Base-by-base conservation (phyloP, 1,284 basidiomycete species). In the Ganoderma multipileum region DNA sequence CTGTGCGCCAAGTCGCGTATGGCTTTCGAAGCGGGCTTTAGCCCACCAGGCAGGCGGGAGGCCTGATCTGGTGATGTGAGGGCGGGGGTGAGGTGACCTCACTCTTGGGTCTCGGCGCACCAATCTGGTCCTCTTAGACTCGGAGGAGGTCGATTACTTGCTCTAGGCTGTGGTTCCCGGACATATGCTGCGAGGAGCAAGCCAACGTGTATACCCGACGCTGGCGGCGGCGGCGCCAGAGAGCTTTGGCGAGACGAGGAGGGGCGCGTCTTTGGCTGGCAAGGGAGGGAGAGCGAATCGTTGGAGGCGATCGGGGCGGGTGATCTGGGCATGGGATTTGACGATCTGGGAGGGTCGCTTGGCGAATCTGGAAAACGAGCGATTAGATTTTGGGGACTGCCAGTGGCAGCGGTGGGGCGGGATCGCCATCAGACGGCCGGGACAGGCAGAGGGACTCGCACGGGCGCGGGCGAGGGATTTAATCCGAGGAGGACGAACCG, bases 141-240 rank as follows among this genome's bases (percentile, higher is more conserved):
- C 28, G 14, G 14, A 30, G 52, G 52, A 55, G 52, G 28, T 18
- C 16, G 16, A 30, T 18, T 18, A 4, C 28, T 28, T 55, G 52
- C 5, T 33, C 28, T 55, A 14, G 28, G 28, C 52, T 18, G 28
- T 18, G 52, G n/a, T 55, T 33, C 16, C 28, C 52, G 52, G 52
- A 18, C 52, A 30, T 55, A 55, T 11, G 16, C 28, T 28, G 16
- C 52, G 52, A 33, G 26, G 14, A 33, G 52, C 28, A 33, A 30
- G 30, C 14, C 28, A 55, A 55, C 28, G 52, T 33, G 52, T 50
- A 33, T 33, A 33, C 16, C 30, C 52, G 28, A 33, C 28, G 26
- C 52, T 55, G 30, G 52, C 52, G 52, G 52, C 52, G 52, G 52
- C 52, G 52, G 52, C 52, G 52, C 52, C 52, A 55, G 52, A 55